Base-by-base conservation (phyloP, 805 yeast species). In the Clavispora fructus region DNA sequence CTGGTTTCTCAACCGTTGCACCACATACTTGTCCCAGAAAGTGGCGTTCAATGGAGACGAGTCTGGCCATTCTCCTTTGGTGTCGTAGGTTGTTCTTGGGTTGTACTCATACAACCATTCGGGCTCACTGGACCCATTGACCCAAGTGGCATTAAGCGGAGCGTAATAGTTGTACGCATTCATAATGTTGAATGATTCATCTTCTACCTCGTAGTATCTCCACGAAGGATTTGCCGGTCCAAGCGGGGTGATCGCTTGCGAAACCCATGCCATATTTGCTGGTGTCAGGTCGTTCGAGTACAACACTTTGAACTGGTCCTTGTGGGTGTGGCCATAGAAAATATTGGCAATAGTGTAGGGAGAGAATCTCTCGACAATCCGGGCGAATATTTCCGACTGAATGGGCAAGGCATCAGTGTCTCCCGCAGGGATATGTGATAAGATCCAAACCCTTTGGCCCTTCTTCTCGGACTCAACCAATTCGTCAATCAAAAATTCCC, bases 321-420 rank as follows among this genome's bases (percentile, higher is more conserved):
- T 67, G 56, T 84, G 90, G 6, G 87, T 81, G 57, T 83, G 87
- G 25, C 90, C 91, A 59, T 75, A 82, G 69, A 84, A 84, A 28
- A 82, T 68, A 40, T 77, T 84, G 8, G 88, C 85, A 60, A 84
- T 80, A 10, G 85, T 80, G 56, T 74, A 73, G 16, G 87, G 87
- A 29, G 85, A 77, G 61, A 83, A 84, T 61, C 90, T 73, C 56
- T 80, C 82, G 23, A 84, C 71, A 35, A 83, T 78, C 50, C 77
- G 77, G 29, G 73, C 67, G 50, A 82, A 78, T 29, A 79, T 65
- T 45, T 75, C 70, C 25, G 86, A 75, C 44, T 78, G 83, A 35
- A 80, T 67, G 11, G 90, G 89, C 40, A 84, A 63, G 14, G 83
- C 75, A 53, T 82, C 86, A 29, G 39, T 41, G 50, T 67, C 73